A percentile compares a stretch with the other conserved stretches of the same genome.
phyloP scores from a whole-genome alignment of 345 rosid genomes.

The Eucalyptus marginata region DNA sequence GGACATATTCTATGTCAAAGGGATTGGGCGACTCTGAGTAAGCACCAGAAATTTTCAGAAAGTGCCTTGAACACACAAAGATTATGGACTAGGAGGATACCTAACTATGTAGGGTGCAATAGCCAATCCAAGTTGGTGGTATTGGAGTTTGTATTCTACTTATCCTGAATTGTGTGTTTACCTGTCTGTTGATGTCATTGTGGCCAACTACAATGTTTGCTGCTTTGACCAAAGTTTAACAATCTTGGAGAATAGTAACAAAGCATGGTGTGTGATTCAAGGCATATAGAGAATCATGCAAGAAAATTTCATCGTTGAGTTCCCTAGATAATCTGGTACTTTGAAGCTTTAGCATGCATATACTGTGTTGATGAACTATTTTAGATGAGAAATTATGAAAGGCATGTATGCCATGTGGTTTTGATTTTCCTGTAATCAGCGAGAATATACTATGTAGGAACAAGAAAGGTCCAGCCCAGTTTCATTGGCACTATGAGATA shows the following conservation, averaged over 20 bases:
- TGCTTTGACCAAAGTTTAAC: neutral
- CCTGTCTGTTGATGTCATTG: neutral
- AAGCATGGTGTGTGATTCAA: neutral
- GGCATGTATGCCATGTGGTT: neutral
- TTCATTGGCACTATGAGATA: neutral
- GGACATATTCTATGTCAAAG: neutral
- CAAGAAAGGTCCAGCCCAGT: neutral
- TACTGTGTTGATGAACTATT: neutral
- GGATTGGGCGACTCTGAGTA: neutral
- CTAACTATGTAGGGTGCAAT: neutral
- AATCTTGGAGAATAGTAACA: neutral
- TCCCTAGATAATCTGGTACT: neutral
- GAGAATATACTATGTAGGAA: neutral
- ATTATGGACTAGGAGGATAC: neutral
- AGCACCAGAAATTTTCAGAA: neutral
- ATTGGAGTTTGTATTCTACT: neutral
- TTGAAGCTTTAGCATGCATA: neutral
- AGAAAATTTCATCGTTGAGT: neutral
- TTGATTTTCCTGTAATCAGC: neutral
- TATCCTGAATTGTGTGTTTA: neutral
- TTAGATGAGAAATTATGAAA: neutral
- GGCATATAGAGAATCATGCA: neutral
- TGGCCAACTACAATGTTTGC: neutral
- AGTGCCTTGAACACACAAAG: neutral
- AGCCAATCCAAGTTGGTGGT: neutral